These are phyloP conservation scores for Stipa capillata DNA, from an alignment of 176 grass and related monocot genomes.

Conservation along the genomic window DNA sequence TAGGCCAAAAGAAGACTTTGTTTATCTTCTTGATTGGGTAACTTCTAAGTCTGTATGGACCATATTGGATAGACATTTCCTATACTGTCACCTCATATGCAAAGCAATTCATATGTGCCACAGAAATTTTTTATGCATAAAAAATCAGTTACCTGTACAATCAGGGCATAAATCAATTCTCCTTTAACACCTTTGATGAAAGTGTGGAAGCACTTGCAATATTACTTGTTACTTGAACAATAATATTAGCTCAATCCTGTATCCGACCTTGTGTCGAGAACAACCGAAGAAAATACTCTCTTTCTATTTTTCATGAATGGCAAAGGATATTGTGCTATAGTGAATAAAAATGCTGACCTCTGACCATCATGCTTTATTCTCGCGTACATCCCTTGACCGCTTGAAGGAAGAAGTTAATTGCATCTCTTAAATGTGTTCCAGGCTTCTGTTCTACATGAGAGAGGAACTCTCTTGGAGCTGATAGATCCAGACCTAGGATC, in stretches of 20 bases:
- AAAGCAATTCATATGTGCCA: neutral
- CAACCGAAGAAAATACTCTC: neutral
- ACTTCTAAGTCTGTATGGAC: slow-evolving; percentile 16
- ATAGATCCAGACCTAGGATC: slow-evolving; percentile 69
- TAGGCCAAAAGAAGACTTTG: slow-evolving; percentile 83
- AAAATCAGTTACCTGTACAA: neutral
- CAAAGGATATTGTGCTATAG: neutral
- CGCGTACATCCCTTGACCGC: slow-evolving; percentile 9
- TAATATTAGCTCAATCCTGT: neutral
- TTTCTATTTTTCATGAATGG: neutral
- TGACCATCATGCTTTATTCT: too few relatives aligned
- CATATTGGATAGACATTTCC: neutral
- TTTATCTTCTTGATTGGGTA: slow-evolving; percentile 97
- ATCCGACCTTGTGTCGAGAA: neutral
- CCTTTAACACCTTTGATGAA: neutral
- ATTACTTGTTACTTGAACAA: neutral
- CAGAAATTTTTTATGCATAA: neutral
- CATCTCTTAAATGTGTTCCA: slow-evolving; percentile 26
- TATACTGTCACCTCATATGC: neutral
- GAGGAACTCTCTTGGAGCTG: slow-evolving; percentile 65
- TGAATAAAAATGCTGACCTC: too few relatives aligned
- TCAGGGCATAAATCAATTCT: neutral
- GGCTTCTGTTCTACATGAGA: slow-evolving; percentile 78
- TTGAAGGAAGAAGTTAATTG: slow-evolving; percentile 14
- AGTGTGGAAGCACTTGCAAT: neutral